Evolutionary conservation across 1,284 basidiomycete species (phyloP).

Genomic region (Malassezia obtusa): DNA sequence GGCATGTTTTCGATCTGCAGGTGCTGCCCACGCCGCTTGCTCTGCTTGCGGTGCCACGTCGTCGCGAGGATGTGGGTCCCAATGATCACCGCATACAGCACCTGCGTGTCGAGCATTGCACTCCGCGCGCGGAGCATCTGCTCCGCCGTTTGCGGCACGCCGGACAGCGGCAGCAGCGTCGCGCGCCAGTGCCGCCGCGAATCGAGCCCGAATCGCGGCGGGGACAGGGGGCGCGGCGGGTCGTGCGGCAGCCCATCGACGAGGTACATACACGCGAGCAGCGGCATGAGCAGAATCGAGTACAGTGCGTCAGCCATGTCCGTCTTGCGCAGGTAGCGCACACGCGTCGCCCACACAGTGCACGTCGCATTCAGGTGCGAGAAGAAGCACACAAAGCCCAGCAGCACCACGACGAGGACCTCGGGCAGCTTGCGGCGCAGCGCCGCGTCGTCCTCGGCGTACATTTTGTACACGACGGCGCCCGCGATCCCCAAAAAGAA

Average conservation of each 20-base stretch:
- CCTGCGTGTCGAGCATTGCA: conserved; percentile 1
- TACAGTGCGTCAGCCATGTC: conserved; percentile 13
- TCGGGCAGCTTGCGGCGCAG: conserved; percentile 2
- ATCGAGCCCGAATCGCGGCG: neutral
- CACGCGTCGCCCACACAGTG: conserved; percentile 13
- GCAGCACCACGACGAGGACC: neutral
- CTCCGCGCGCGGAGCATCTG: neutral
- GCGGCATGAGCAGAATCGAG: conserved; percentile 3
- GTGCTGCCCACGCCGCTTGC: conserved; percentile 5
- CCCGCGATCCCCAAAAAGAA: neutral
- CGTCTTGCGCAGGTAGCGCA: conserved; percentile 6
- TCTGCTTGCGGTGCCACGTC: neutral
- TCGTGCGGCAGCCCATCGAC: neutral
- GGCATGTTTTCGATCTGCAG: conserved; percentile 2
- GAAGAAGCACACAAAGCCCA: conserved; percentile 4
- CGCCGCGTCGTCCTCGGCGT: neutral
- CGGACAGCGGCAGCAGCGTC: neutral
- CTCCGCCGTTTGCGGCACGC: neutral
- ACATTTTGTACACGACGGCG: neutral
- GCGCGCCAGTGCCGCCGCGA: conserved; percentile 1
- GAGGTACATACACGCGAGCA: neutral
- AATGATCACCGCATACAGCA: conserved; percentile 4
- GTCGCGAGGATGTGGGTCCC: conserved; percentile 11
- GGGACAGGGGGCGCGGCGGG: neutral
- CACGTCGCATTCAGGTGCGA: neutral